phyloP scores from a whole-genome alignment of 2,329 filamentous ascomycete genomes.

The Diplocarpon rosae region DNA sequence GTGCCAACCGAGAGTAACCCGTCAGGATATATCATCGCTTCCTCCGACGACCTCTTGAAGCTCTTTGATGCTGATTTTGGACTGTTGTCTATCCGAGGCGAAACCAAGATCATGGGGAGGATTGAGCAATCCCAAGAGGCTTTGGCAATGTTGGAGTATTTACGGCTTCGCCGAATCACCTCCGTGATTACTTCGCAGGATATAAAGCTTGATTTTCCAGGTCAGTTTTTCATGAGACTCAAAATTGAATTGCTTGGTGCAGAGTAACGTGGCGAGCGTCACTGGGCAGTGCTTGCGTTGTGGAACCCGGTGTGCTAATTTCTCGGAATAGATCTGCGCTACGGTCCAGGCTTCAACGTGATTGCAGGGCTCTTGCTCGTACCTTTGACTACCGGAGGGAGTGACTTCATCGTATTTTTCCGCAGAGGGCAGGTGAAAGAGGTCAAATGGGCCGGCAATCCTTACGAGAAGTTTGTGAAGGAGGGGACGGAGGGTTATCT shows the following conservation, averaged over 20 bases:
- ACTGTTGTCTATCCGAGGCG: constrained; percentile 71
- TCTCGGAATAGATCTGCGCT: constrained; percentile 52
- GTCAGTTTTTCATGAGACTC: too few relatives aligned
- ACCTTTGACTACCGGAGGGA: constrained; percentile 62
- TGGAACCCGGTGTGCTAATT: too few relatives aligned
- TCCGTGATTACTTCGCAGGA: constrained; percentile 72
- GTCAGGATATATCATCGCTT: constrained; percentile 82
- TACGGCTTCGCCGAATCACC: constrained; percentile 63
- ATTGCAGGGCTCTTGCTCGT: constrained; percentile 75
- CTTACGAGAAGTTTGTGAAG: constrained; percentile 67
- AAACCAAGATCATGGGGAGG: constrained; percentile 74
- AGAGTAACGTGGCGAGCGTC: too few relatives aligned
- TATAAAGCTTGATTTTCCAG: constrained; percentile 61
- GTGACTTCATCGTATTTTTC: constrained; percentile 87
- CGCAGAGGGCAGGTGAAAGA: constrained; percentile 64
- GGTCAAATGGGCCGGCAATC: constrained; percentile 72
- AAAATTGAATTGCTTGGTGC: too few relatives aligned
- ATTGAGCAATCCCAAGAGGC: constrained; percentile 71
- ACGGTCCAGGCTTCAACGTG: constrained; percentile 65
- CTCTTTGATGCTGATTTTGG: constrained; percentile 85
- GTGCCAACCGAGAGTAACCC: constrained; percentile 71
- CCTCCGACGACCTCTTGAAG: constrained; percentile 72
- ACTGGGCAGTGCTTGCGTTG: too few relatives aligned
- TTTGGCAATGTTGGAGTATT: constrained; percentile 72
- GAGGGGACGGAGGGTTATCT: constrained; percentile 63